These are phyloP conservation scores for Phytophthora citrophthora DNA, from an alignment of 352 stramenopile genomes.

Conservation along the genomic window DNA sequence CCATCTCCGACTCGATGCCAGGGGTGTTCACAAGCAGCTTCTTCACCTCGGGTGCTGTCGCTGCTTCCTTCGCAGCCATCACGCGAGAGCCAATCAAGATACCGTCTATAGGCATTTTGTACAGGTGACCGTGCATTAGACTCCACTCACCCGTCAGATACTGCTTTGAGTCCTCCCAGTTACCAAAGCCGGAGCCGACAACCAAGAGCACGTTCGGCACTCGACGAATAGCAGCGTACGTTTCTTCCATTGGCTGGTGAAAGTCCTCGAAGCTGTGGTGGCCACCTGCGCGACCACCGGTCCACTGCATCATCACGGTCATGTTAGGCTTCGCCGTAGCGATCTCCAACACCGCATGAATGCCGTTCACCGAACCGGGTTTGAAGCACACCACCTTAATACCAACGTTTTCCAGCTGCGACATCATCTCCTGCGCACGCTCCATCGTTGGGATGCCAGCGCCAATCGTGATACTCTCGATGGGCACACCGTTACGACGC, in stretches of 20 bases:
- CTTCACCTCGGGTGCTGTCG: constrained; percentile 85
- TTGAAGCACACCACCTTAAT: constrained; percentile 89
- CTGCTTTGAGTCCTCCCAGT: constrained; percentile 78
- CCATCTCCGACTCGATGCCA: constrained; percentile 73
- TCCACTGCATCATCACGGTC: constrained; percentile 90
- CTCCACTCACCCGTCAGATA: constrained; percentile 91
- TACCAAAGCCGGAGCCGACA: constrained; percentile 87
- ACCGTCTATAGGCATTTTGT: constrained; percentile 83
- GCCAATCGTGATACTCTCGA: constrained; percentile 90
- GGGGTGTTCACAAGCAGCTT: constrained; percentile 81
- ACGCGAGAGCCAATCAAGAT: constrained; percentile 86
- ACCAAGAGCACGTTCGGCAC: constrained; percentile 84
- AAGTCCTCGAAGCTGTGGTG: constrained; percentile 93
- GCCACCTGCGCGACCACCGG: constrained; percentile 82
- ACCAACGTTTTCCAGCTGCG: constrained; percentile 59
- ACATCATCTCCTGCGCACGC: constrained; percentile 82
- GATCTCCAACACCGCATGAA: constrained; percentile 83
- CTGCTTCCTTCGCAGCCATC: constrained; percentile 90
- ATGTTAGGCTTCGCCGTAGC: constrained; percentile 61
- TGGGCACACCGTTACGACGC: constrained; percentile 77
- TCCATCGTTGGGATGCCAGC: constrained; percentile 85
- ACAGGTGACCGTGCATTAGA: constrained; percentile 44
- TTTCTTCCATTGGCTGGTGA: constrained; percentile 72
- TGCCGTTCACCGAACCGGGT: constrained; percentile 79
- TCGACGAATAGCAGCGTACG: constrained; percentile 83